Base-by-base conservation (phyloP, 2,329 filamentous ascomycete species). In the Ceratocystis variospora region DNA sequence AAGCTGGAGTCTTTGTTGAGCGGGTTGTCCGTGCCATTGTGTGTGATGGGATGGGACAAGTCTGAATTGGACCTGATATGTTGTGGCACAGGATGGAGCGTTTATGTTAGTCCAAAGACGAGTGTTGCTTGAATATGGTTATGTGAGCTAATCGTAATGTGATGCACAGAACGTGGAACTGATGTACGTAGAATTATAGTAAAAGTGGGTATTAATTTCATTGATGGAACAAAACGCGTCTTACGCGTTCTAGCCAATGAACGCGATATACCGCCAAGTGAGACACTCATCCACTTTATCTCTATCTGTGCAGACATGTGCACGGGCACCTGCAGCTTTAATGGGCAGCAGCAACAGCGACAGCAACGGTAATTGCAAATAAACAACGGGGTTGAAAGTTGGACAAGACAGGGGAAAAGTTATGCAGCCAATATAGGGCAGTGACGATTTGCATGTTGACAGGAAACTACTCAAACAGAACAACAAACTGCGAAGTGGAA, bases 11-110 rank as follows among this genome's bases (percentile, higher is more conserved):
- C 70, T 77, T 79, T 59, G 73, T 72, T 10, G 81, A 76, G 70
- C 81, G 76, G 19, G 63, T 68, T 68, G 81, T 82, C 70, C 77
- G 77, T 62, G 80, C 77, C 81, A 83, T 83, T 62, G 57, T 68
- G 48, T 28, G 37, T 19, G 31, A 31, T 37, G 41, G 31, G 19
- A 44, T 37, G n/a, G 31, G 19, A 44, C 28, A 19, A 19, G 28
- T 37, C 7, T 59, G 8, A n/a, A 19, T 15, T 7, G 28, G 19
- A 4, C 2, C 19, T 59, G 28, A 37, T 19, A 33, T 8, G 55
- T 31, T 25, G 28, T 25, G 28, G 55, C 25, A 25, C 25, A 19
- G 33, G 28, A 59, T 25, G 7, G 28, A n/a, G 2, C 1, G 15
- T 59, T 15, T 41, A 15, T 41, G 37, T 41, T 41, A 3, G 10